phyloP scores from a whole-genome alignment of 257 asterid genomes.

The Rhazya stricta region DNA sequence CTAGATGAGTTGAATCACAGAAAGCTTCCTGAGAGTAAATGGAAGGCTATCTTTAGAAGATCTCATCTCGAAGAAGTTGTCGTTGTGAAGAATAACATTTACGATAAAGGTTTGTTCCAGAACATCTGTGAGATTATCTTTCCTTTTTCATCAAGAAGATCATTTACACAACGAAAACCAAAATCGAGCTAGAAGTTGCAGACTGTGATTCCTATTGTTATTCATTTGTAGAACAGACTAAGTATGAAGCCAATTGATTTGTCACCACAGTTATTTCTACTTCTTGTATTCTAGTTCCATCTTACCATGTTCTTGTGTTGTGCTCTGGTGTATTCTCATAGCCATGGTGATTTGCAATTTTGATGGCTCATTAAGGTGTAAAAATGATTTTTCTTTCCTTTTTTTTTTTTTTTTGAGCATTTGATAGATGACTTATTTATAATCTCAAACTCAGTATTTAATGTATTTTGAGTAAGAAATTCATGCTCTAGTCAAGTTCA shows the following conservation, averaged over 20 bases:
- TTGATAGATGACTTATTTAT: no score
- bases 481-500: no score
- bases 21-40: constrained; percentile 63
- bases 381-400: background rate
- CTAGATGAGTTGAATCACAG: constrained; percentile 49
- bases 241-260: background rate
- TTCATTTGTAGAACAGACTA: background rate
- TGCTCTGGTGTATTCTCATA: background rate
- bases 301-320: background rate
- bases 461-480: no score
- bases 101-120: constrained; percentile 58
- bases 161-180: constrained; percentile 47
- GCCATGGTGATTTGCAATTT: background rate
- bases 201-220: background rate
- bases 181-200: constrained; percentile 47
- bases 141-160: constrained; percentile 71
- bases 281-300: background rate
- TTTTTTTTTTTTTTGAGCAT: no score
- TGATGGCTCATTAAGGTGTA: background rate
- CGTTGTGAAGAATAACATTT: constrained; percentile 63
- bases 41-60: constrained; percentile 67
- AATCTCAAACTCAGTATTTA: no score
- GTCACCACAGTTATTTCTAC: background rate
- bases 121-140: constrained; percentile 54
- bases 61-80: constrained; percentile 61